A percentile compares a stretch with the other conserved stretches of the same genome.
These are phyloP conservation scores for Mortierella sp. DNA, from an alignment of 371 early-diverging fungal species.

Conservation along the genomic window DNA sequence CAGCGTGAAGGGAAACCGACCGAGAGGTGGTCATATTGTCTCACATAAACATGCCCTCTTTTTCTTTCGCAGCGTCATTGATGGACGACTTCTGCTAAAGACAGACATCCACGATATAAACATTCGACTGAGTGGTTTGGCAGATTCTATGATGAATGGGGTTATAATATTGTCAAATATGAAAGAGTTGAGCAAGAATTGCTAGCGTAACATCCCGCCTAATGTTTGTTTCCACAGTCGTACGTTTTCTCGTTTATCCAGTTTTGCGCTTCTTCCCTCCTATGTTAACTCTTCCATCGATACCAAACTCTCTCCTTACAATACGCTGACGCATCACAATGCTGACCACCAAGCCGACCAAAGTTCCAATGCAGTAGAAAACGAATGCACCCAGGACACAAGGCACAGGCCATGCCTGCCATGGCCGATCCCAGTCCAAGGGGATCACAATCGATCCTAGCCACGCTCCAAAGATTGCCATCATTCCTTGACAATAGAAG, in stretches of 20 bases:
- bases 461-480: conserved; percentile 58
- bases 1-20: too few species aligned
- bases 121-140: too few species aligned
- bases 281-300: conserved; percentile 4
- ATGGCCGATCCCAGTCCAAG: conserved; percentile 61
- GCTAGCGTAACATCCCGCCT: too few species aligned
- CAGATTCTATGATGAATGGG: too few species aligned
- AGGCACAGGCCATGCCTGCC: conserved; percentile 62
- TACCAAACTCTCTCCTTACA: conserved; percentile 35
- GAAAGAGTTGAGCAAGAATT: too few species aligned
- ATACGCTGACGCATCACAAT: conserved; percentile 40
- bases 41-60: too few species aligned
- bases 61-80: too few species aligned
- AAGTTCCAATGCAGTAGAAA: conserved; percentile 54
- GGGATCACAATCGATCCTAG: conserved; percentile 59
- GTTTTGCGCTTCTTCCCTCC: conserved; percentile 9
- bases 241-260: not conserved
- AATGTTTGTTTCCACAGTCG: not conserved
- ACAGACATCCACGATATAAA: too few species aligned
- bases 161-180: too few species aligned
- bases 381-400: conserved; percentile 55
- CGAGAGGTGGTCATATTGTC: too few species aligned
- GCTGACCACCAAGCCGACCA: conserved; percentile 39
- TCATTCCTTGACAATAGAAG: conserved; percentile 49
- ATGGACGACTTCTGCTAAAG: too few species aligned